Base-by-base conservation (phyloP, 805 yeast species). In the Metschnikowia aberdeeniae region DNA sequence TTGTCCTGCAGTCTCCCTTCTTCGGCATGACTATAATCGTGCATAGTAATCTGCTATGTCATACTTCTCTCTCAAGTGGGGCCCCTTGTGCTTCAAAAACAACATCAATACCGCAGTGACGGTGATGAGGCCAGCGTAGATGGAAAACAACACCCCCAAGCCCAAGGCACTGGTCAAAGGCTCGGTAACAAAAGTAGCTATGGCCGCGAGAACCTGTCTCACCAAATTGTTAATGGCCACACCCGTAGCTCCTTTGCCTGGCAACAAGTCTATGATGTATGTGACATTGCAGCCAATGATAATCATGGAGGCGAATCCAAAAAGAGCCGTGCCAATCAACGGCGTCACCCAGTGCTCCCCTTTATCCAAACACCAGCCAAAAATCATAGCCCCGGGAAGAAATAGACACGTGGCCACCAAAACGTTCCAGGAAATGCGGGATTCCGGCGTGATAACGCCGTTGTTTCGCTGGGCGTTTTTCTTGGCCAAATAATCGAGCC, bases 201-300 rank as follows among this genome's bases (percentile, higher is more conserved):
- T 71, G 0, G 95, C 87, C 1, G 95, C 95, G 47, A 85, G 66
- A 1, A 80, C 66, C 72, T 81, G 85, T 54, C 96, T 73, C 14
- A 84, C 70, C 45, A 88, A 73, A 58, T 88, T 89, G 57, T 86
- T 88, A 41, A 89, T 62, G 0, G 96, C 95, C 40, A 88, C 86
- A 0, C 95, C 96, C 0, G 95, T 85, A 11, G 96, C 90, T 34
- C 96, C 95, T 55, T 82, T 75, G 0, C 95, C 95, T 0, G 96
- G 96, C 36, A 89, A 70, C 1, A 89, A 80, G 58, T 88, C 96
- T 1, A 88, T 89, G 45, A 88, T 66, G 57, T 87, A 89, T 0
- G 96, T 87, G 3, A 84, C 78, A 0, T 89, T 84, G 7, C 87
- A 80, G 3, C 95, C 93, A 53, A 87, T 86, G 3, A 86, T 79